Base-by-base conservation (phyloP, 306 rosid species). In the Vigna mungo region DNA sequence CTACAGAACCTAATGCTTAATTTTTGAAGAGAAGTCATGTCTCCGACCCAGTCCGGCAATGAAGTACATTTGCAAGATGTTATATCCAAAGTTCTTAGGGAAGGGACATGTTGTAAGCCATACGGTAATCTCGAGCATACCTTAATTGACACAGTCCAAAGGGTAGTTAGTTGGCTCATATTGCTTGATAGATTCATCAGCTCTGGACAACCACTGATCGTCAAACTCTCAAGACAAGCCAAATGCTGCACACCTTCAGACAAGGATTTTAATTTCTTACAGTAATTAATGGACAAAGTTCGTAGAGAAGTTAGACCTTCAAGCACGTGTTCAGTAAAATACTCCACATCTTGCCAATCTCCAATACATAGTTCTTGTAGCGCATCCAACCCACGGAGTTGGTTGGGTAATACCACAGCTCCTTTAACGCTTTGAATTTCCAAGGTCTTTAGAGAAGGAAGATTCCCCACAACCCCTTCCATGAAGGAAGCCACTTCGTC, bases 1-100 rank as follows among this genome's bases (percentile, higher is more conserved):
- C 2, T 0, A 39, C 71, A 70, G 0, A 0, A 0, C 1, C 0
- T 0, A 20, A 77, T 25, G 0, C 0, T 0, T 67, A 77, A 3
- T 18, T 18, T 4, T 30, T 23, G 23, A 27, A 77, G 75, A 67
- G 43, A 53, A 9, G 59, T 18, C 17, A 73, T 25, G 18, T 25
- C 27, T 43, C 78, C 78, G 17, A 73, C 7, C 16, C 58, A 77
- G 0, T 77, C 59, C 2, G 81, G 75, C n/a, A 77, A 37, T 2
- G 44, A 73, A 13, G 9, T 7, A 53, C 27, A 53, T 0, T 1
- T 1, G 1, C 4, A 0, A 2, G 0, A 0, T 2, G 0, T 2
- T 1, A 46, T n/a, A 3, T 0, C 0, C 49, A 77, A 67, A 11
- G 0, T 25, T 25, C 55, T 49, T 3, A 55, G 68, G 48, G 59